These are phyloP conservation scores for Pistacia vera DNA, from an alignment of 345 rosid genomes.

Conservation along the genomic window DNA sequence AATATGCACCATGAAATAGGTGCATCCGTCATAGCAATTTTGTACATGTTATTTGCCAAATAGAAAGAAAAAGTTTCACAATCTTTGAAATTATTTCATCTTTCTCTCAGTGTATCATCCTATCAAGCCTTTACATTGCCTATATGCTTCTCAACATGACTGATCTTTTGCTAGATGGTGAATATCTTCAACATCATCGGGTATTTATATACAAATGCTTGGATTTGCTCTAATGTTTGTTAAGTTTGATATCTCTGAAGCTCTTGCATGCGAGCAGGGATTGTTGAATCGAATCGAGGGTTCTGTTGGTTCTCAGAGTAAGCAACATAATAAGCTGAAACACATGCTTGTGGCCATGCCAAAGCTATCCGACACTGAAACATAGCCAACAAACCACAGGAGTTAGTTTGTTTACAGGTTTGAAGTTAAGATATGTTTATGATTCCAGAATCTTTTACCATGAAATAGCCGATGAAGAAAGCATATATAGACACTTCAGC, in stretches of 20 bases:
- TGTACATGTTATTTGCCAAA: slow-evolving; percentile 10
- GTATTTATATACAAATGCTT: not conserved
- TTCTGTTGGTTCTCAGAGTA: slow-evolving; percentile 71
- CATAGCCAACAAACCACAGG: slow-evolving; percentile 17
- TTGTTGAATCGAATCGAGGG: slow-evolving; percentile 46
- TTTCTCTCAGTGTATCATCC: not conserved
- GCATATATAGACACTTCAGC: slow-evolving; percentile 65
- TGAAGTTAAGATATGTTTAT: not conserved
- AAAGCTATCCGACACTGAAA: slow-evolving; percentile 68
- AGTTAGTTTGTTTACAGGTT: slow-evolving; percentile 3
- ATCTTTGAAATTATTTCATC: not conserved
- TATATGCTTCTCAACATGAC: not conserved
- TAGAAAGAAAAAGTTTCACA: not conserved
- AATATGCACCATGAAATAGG: too few relatives aligned
- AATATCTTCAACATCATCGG: slow-evolving; percentile 4
- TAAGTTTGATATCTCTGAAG: slow-evolving; percentile 51
- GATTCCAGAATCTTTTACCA: slow-evolving; percentile 43
- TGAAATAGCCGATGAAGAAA: slow-evolving; percentile 74
- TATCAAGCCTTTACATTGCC: not conserved
- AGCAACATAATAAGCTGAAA: slow-evolving; percentile 79
- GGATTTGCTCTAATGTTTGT: not conserved
- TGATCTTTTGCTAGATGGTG: not conserved
- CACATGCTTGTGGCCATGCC: slow-evolving; percentile 82
- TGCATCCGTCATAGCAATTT: not conserved
- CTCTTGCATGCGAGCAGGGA: slow-evolving; percentile 63